Evolutionary conservation across 345 rosid genomes (phyloP).

Genomic region (Eucalyptus urophylla): DNA sequence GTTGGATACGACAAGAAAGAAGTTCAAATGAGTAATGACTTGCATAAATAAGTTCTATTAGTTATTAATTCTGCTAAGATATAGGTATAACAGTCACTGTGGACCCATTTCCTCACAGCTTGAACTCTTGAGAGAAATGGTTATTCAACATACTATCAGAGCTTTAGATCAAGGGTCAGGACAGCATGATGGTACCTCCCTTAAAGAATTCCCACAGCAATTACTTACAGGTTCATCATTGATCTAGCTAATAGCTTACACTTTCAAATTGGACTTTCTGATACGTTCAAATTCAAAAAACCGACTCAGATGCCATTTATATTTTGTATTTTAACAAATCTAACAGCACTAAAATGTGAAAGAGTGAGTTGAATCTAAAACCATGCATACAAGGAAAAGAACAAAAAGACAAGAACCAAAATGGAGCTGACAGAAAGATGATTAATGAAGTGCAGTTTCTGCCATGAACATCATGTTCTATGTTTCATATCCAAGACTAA

Average conservation of each 20-base stretch:
- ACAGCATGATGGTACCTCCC: background rate
- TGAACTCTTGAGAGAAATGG: background rate
- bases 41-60: background rate
- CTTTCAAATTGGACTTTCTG: background rate
- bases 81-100: background rate
- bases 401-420: background rate
- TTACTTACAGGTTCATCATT: background rate
- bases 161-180: background rate
- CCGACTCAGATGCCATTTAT: background rate
- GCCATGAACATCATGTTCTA: background rate
- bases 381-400: background rate
- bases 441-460: background rate
- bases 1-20: background rate
- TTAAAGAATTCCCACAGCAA: background rate
- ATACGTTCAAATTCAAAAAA: background rate
- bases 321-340: background rate
- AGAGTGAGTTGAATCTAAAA: background rate
- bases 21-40: background rate
- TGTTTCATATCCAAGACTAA: slow-evolving; percentile 13
- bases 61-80: background rate
- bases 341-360: background rate
- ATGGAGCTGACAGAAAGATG: background rate
- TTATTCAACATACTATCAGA: background rate
- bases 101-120: background rate
- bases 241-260: background rate